A percentile compares a stretch with the other conserved stretches of the same genome.
These are phyloP conservation scores for Diaporthe vexans DNA, from an alignment of 2,329 filamentous ascomycete genomes.

Conservation along the genomic window DNA sequence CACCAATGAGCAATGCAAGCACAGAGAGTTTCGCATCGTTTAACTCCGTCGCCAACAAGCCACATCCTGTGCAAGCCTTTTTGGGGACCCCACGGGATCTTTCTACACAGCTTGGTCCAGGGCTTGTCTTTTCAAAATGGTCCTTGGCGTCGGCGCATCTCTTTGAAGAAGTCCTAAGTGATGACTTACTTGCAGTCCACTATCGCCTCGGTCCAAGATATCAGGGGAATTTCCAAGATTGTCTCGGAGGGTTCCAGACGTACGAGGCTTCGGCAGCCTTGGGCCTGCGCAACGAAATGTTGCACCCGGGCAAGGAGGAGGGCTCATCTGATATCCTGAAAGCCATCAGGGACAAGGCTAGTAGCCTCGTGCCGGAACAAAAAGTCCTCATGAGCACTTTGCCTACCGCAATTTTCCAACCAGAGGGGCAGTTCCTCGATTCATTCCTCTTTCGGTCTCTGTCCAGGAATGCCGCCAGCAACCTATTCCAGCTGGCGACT, in stretches of 20 bases:
- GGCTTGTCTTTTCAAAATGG: constrained; percentile 83
- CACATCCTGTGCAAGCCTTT: constrained; percentile 87
- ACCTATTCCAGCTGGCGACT: constrained; percentile 77
- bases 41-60: constrained; percentile 68
- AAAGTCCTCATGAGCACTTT: constrained; percentile 88
- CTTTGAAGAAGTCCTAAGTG: constrained; percentile 88
- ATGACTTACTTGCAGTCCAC: constrained; percentile 92
- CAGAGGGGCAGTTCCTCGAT: constrained; percentile 84
- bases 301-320: constrained; percentile 91
- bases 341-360: constrained; percentile 88
- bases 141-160: constrained; percentile 92
- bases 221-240: constrained; percentile 96
- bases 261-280: constrained; percentile 93
- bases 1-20: constrained; percentile 73
- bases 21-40: constrained; percentile 80
- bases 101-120: constrained; percentile 80
- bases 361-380: constrained; percentile 83
- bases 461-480: constrained; percentile 78
- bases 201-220: constrained; percentile 92
- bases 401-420: constrained; percentile 83
- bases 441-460: constrained; percentile 81
- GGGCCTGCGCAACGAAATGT: constrained; percentile 90
- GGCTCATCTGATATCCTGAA: constrained; percentile 92
- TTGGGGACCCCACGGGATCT: constrained; percentile 92
- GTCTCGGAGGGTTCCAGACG: constrained; percentile 94